Conservation (phyloP, 371 early-diverging fungal genomes). For the Batrachochytrium dendrobatidis region DNA sequence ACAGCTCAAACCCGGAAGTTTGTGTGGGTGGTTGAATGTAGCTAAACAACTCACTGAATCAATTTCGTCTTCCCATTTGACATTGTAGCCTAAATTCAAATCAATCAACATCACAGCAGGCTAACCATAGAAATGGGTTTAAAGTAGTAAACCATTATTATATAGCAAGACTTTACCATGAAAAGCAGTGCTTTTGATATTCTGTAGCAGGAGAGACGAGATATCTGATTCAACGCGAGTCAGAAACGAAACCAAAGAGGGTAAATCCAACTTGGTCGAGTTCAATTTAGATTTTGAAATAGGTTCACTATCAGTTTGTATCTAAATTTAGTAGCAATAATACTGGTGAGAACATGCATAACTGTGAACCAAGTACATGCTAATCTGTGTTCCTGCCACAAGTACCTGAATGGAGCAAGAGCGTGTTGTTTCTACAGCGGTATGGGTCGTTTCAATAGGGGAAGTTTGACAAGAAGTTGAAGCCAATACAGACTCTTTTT, state of each 20-base stretch:
- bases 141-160: neutral
- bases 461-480: too few relatives aligned
- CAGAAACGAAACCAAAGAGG: slow-evolving; percentile 21
- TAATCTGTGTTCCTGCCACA: too few relatives aligned
- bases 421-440: too few relatives aligned
- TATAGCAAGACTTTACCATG: slow-evolving; percentile 21
- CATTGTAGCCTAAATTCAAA: slow-evolving; percentile 28
- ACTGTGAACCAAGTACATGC: too few relatives aligned
- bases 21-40: slow-evolving; percentile 14
- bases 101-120: neutral
- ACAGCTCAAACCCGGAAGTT: slow-evolving; percentile 16
- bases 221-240: slow-evolving; percentile 22
- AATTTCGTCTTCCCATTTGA: slow-evolving; percentile 34
- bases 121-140: neutral
- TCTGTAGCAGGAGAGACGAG: slow-evolving; percentile 29
- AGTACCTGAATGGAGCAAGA: too few relatives aligned
- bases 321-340: slow-evolving; percentile 13
- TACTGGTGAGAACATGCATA: too few relatives aligned
- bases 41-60: slow-evolving; percentile 20
- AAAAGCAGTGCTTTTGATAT: slow-evolving; percentile 34
- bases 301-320: slow-evolving; percentile 24
- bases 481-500: too few relatives aligned
- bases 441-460: too few relatives aligned
- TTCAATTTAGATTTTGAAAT: neutral
- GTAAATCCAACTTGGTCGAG: slow-evolving; percentile 14